Evolutionary conservation across 2,329 filamentous ascomycete genomes (phyloP).

Genomic region (Colletotrichum sp.): DNA sequence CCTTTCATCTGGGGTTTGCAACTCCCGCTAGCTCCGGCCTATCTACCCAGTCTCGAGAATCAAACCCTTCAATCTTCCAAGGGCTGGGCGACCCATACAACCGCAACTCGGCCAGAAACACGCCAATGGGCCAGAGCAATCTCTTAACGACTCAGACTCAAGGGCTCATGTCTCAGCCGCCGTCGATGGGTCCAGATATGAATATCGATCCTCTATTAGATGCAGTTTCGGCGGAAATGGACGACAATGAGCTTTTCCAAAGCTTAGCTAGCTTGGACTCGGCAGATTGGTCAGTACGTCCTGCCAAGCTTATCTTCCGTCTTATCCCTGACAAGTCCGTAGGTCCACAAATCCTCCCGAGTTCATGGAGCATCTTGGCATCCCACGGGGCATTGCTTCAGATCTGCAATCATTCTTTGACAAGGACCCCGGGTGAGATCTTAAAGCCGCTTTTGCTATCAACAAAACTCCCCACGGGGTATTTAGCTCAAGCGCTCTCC

Average conservation of each 20-base stretch:
- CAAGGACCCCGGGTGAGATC: background rate
- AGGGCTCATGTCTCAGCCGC: background rate
- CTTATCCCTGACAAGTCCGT: background rate
- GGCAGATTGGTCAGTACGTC: background rate
- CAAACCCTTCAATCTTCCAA: background rate
- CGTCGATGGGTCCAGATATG: background rate
- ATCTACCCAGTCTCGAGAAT: background rate
- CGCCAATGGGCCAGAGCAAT: background rate
- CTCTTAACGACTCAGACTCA: background rate
- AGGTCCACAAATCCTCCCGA: constrained; percentile 10
- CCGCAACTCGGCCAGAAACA: background rate
- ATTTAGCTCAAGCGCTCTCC: background rate
- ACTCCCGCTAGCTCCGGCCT: background rate
- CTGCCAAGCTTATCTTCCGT: background rate
- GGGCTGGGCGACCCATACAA: background rate
- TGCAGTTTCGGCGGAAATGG: background rate
- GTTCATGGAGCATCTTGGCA: constrained; percentile 4
- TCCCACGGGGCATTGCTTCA: background rate
- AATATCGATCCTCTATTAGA: background rate
- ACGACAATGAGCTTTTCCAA: background rate
- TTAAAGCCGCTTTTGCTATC: background rate
- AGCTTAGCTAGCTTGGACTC: background rate
- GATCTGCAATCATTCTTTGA: constrained; percentile 1
- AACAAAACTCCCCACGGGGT: background rate
- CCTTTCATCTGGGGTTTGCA: background rate